These are phyloP conservation scores for Cardamine chenopodiifolia DNA, from an alignment of 345 rosid species.

Conservation along the genomic window DNA sequence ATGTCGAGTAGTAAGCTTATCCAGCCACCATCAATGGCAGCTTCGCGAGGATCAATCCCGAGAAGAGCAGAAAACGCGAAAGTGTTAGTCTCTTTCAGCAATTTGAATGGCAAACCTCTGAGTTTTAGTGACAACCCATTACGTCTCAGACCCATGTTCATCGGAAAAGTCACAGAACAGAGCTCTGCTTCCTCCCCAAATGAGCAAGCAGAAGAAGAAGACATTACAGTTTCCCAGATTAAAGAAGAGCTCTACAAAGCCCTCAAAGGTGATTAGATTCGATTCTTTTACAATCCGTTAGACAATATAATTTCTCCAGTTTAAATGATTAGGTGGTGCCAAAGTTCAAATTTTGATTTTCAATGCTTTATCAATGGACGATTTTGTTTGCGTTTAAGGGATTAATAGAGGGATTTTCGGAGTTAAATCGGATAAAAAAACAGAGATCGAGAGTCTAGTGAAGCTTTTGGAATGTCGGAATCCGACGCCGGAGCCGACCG, in stretches of 20 bases:
- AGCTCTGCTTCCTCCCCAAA: conserved; percentile 42
- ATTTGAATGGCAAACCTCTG: conserved; percentile 28
- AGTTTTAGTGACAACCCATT: conserved; percentile 26
- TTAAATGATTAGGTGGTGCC: background rate
- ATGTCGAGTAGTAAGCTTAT: conserved; percentile 49
- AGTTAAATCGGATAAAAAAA: conserved; percentile 60
- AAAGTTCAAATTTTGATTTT: background rate
- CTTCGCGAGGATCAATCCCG: conserved; percentile 26
- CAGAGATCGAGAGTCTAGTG: conserved; percentile 63
- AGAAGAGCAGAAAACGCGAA: conserved; percentile 11
- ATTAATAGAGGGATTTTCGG: conserved; percentile 88
- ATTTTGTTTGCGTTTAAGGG: conserved; percentile 42
- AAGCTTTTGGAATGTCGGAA: conserved; percentile 73
- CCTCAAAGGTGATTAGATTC: conserved; percentile 49
- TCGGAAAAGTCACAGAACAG: conserved; percentile 47
- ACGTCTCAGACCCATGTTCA: conserved; percentile 40
- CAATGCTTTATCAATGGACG: background rate
- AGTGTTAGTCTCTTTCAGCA: conserved; percentile 19
- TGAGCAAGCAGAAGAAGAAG: conserved; percentile 17
- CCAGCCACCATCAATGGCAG: conserved; percentile 44
- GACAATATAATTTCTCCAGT: background rate
- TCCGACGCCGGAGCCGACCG: conserved; percentile 76
- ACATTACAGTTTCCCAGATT: conserved; percentile 34
- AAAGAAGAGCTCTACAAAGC: conserved; percentile 55
- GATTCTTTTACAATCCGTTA: background rate